Conservation (phyloP, 1,284 basidiomycete genomes). For the Volvariella surrecta region DNA sequence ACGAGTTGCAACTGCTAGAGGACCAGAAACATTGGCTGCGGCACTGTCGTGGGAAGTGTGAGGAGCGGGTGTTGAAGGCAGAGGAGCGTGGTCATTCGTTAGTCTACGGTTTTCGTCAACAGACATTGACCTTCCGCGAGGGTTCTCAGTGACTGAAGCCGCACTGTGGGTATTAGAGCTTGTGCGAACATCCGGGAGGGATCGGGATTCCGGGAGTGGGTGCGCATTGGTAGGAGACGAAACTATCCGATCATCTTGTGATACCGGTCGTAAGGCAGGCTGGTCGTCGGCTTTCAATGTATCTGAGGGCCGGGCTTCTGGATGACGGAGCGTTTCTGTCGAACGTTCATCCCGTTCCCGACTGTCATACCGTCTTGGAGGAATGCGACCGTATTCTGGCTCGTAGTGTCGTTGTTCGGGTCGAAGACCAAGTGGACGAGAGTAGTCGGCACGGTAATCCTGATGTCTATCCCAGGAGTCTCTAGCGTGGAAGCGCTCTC, state of each 20-base stretch:
- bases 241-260: not conserved
- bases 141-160: not conserved
- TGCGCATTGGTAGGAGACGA: not conserved
- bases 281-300: constrained; percentile 9
- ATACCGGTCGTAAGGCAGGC: not conserved
- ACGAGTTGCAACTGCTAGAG: not conserved
- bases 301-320: constrained; percentile 12
- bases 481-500: constrained; percentile 23
- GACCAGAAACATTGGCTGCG: not conserved
- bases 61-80: too few relatives aligned
- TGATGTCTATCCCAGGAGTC: constrained; percentile 25
- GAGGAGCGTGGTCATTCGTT: too few relatives aligned
- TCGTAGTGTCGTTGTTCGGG: constrained; percentile 35
- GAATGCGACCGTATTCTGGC: constrained; percentile 23
- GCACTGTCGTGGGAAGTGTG: too few relatives aligned
- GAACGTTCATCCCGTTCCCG: constrained; percentile 16
- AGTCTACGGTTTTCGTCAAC: not conserved
- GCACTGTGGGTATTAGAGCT: not conserved
- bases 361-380: constrained; percentile 24
- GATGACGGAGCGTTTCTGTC: constrained; percentile 12
- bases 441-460: constrained; percentile 24
- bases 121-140: not conserved
- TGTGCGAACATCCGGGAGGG: not conserved
- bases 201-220: not conserved
- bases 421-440: constrained; percentile 33